Evolutionary conservation across 306 rosid genomes (phyloP), one percentile per base, ranked within the genome.

Genomic region (Cucurbita argyrosperma): DNA sequence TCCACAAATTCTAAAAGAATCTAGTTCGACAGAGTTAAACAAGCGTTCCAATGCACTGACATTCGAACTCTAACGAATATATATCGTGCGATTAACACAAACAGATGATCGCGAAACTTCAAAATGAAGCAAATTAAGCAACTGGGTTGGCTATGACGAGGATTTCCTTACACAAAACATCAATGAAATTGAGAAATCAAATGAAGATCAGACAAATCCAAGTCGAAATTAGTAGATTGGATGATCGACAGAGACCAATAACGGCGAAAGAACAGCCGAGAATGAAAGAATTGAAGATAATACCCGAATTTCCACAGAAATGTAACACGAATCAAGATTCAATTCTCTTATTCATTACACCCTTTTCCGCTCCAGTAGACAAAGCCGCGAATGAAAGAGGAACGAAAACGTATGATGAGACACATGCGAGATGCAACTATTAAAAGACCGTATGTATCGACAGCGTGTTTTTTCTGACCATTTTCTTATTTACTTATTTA

Each of bases 271-370:
- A 61, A 13, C 69, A 3, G 49, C 10, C 9, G 21, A 7, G 46
- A 62, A 62, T 62, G 49, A 39, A 62, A 38, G 0, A 62, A 62
- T 62, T 3, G 47, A 62, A 15, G 69, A 18, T 5, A 61, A 46
- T 74, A 69, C 76, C 40, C 49, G 53, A 62, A 76, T 71, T 37
- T 5, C n/a, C 59, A 68, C 30, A 11, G 43, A 77, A 43, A 57
- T 45, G 46, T 5, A 18, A 16, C 52, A 47, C 23, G 4, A 42
- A 49, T 26, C 78, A 55, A 50, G 47, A 74, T 65, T 74, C 66
- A 37, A 64, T 64, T 62, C 46, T 19, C 42, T 10, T n/a, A 51
- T 35, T 60, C 26, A 35, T 30, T 6, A 60, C 38, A 71, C 40
- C 45, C 19, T 47, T 60, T 40, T 30, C 35, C 43, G 59, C 59